phyloP scores from a whole-genome alignment of 2,329 filamentous ascomycete species.

The Sodiomyces alkalinus region DNA sequence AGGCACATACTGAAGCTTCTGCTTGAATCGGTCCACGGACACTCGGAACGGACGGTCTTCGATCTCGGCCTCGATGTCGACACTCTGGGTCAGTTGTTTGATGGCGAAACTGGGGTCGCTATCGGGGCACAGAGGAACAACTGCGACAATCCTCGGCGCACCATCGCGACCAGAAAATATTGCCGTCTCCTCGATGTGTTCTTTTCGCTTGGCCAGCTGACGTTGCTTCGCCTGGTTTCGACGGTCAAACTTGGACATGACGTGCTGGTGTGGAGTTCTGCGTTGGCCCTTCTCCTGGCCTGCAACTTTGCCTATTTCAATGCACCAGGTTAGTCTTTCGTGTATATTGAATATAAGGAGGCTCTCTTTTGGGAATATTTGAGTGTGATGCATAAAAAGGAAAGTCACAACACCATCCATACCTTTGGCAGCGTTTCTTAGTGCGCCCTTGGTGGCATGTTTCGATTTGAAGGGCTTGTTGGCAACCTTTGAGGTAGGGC shows the following conservation, averaged over 20 bases:
- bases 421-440: constrained; percentile 82
- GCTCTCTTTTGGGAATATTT: no score
- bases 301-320: constrained; percentile 60
- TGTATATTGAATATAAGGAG: no score
- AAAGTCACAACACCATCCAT: no score
- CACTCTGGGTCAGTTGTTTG: constrained; percentile 54
- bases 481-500: constrained; percentile 75
- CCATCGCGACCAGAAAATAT: constrained; percentile 79
- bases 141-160: constrained; percentile 73
- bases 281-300: constrained; percentile 53
- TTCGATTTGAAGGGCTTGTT: constrained; percentile 90
- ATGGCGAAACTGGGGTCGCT: constrained; percentile 54
- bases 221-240: constrained; percentile 90
- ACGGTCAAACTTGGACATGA: constrained; percentile 94
- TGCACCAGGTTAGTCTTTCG: neutral
- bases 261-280: constrained; percentile 86
- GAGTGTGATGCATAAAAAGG: no score
- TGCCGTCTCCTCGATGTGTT: constrained; percentile 62
- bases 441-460: constrained; percentile 73
- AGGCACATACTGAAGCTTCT: constrained; percentile 77
- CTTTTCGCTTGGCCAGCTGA: constrained; percentile 67
- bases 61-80: constrained; percentile 60
- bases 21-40: constrained; percentile 80
- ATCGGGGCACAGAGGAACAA: constrained; percentile 69
- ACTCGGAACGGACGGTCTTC: constrained; percentile 46